Percentiles rank a stretch among this genome's conserved stretches.
Conservation (phyloP, 75 land plant species). For the Isoetes taiwanensis region DNA sequence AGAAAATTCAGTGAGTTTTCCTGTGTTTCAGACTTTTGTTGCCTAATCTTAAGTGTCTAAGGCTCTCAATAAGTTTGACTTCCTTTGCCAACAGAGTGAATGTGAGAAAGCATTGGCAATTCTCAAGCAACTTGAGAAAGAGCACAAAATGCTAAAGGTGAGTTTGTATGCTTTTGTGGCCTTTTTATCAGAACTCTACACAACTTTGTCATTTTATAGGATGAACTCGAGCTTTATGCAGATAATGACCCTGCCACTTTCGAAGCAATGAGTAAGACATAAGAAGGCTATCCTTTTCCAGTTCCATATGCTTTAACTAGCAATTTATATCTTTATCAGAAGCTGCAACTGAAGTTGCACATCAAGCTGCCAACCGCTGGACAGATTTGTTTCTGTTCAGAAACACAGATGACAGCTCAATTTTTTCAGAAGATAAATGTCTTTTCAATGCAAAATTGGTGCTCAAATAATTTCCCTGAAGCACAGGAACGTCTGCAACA, state of each 20-base stretch:
- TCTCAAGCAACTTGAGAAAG: constrained; percentile 37
- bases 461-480: constrained; percentile 72
- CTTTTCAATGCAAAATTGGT: constrained; percentile 80
- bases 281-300: too few species aligned
- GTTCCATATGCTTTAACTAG: too few species aligned
- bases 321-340: too few species aligned
- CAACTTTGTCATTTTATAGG: constrained; percentile 21
- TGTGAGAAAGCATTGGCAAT: constrained; percentile 54
- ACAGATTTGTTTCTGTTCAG: constrained; percentile 34
- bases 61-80: too few species aligned
- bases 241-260: constrained; percentile 87
- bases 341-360: constrained; percentile 53
- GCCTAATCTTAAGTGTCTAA: too few species aligned
- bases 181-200: neutral
- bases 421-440: constrained; percentile 69
- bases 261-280: constrained; percentile 83
- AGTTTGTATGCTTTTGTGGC: neutral
- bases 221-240: constrained; percentile 59
- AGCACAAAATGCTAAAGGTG: constrained; percentile 54
- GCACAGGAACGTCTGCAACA: constrained; percentile 77
- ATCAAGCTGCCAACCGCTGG: constrained; percentile 78
- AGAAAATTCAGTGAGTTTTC: constrained; percentile 65
- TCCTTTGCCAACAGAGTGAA: constrained; percentile 42
- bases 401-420: neutral
- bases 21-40: too few species aligned